Conservation (phyloP, 179 eudicot genomes). For the Beta corolliflora region DNA sequence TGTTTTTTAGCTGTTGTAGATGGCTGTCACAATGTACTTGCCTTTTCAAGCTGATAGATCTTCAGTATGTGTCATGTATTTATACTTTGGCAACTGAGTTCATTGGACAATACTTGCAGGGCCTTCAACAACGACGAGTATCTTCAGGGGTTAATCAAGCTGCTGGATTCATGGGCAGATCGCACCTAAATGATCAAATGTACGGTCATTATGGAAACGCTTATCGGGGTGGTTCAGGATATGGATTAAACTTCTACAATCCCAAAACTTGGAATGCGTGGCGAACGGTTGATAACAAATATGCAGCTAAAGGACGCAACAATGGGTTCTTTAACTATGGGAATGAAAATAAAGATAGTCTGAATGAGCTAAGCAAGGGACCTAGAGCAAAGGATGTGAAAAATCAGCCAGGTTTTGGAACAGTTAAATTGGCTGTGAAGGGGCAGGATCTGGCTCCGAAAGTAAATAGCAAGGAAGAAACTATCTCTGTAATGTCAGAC, state of each 20-base stretch:
- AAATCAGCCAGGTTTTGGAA: conserved; percentile 50
- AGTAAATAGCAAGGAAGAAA: conserved; percentile 39
- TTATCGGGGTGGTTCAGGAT: conserved; percentile 57
- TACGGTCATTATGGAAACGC: conserved; percentile 42
- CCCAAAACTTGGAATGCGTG: conserved; percentile 55
- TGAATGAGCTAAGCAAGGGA: conserved; percentile 85
- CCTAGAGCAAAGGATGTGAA: conserved; percentile 65
- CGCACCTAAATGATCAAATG: conserved; percentile 40
- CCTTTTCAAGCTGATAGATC: neutral
- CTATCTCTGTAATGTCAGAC: conserved; percentile 39
- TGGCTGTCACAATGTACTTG: neutral
- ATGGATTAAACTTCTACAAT: conserved; percentile 63
- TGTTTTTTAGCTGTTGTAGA: neutral
- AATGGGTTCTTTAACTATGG: conserved; percentile 52
- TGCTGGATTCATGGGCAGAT: conserved; percentile 40
- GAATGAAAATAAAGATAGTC: conserved; percentile 56
- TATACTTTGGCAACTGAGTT: neutral
- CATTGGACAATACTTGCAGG: conserved; percentile 24
- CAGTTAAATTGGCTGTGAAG: conserved; percentile 64
- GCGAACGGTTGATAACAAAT: conserved; percentile 60
- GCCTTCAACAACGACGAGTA: conserved; percentile 34
- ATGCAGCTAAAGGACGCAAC: conserved; percentile 56
- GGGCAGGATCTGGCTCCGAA: conserved; percentile 56
- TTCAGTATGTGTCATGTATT: neutral
- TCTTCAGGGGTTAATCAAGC: conserved; percentile 38